Evolutionary conservation across 2,329 filamentous ascomycete species (phyloP), one percentile per base, ranked within the genome.

Genomic region (Fusarium ramigenum): DNA sequence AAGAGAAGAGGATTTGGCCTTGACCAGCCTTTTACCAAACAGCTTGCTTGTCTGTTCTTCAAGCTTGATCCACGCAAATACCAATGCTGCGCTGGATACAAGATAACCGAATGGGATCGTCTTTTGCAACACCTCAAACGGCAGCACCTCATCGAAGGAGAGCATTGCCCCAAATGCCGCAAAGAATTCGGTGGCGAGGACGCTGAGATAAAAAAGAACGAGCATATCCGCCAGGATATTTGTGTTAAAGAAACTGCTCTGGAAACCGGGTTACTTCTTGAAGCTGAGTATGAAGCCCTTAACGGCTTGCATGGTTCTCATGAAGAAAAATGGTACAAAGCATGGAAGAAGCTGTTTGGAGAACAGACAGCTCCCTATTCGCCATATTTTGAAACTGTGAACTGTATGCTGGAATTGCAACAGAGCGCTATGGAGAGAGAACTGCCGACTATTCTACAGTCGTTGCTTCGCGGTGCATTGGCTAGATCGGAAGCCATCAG

Each of bases 261-360:
- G 0, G 44, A 16, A 1, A 40, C 44, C 1, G 57, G 57, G 0
- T 12, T 21, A 0, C 21, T 60, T 11, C 7, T 40, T 9, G 0
- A 16, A 16, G 0, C 0, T 2, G 57, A 60, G 12, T 60, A 53
- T 12, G 7, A 40, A 0, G 32, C 1, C 10, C 44, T 60, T 3
- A 1, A 0, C 0, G 16, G 25, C 0, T 7, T 39, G 2, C 44
- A 2, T 12, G 57, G 57, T 5, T 3, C 44, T 25, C 44, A 19
- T 1, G 5, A 10, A 4, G 25, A 53, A 0, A 60, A 53, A 0
- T 52, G 44, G 57, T 34, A 1, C 1, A 1, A 23, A 14, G 57
- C 32, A 5, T 60, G 57, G 57, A 0, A 8, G 1, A 52, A 32
- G 5, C 9, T 60, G 1, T 60, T 60, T 9, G 19, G 12, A 4